phyloP scores from a whole-genome alignment of 331 rosid genomes.

The Acacia pycnantha region DNA sequence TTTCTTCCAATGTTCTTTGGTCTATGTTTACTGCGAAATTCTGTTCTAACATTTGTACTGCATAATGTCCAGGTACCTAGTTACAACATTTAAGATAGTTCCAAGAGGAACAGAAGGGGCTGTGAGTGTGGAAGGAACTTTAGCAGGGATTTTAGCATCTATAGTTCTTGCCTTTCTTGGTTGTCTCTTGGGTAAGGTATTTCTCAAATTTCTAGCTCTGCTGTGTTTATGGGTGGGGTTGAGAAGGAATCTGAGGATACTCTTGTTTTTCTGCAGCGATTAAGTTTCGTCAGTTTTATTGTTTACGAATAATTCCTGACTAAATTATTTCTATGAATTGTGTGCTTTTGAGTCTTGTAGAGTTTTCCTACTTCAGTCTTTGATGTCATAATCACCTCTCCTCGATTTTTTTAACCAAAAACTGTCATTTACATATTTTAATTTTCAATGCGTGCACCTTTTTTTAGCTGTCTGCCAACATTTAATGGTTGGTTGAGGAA shows the following conservation, averaged over 20 bases:
- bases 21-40: neutral
- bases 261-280: neutral
- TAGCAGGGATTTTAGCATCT: conserved; percentile 86
- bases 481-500: neutral
- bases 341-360: conserved; percentile 1
- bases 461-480: neutral
- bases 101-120: conserved; percentile 99
- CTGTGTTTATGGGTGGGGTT: neutral
- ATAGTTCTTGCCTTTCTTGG: conserved; percentile 61
- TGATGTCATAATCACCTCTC: neutral
- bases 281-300: neutral
- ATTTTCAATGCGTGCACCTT: neutral
- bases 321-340: neutral
- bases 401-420: neutral
- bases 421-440: neutral
- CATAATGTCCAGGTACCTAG: conserved; percentile 72
- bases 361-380: neutral
- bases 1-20: neutral
- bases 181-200: conserved; percentile 77
- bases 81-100: conserved; percentile 83
- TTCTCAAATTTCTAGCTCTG: conserved; percentile 21
- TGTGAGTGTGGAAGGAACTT: conserved; percentile 89
- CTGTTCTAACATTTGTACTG: conserved; percentile 9
- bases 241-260: neutral
- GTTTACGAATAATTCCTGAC: neutral